A percentile compares a stretch with the other conserved stretches of the same genome.
phyloP scores from a whole-genome alignment of 345 rosid species.

The Luvunga scandens region DNA sequence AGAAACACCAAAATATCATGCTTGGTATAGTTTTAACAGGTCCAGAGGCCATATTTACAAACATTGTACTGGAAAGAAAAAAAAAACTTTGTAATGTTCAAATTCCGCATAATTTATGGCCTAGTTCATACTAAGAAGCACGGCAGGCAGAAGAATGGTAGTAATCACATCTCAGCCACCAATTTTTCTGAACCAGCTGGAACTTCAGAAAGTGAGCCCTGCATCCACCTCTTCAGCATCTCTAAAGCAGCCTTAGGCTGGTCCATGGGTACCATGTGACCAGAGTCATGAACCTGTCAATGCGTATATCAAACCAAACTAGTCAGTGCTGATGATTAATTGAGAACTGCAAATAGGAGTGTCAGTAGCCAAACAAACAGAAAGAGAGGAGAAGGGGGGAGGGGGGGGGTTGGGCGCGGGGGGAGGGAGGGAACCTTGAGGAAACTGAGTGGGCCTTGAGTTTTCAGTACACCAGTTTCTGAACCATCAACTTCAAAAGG shows the following conservation, averaged over 20 bases:
- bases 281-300: conserved; percentile 78
- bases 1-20: no score
- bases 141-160: neutral
- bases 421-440: conserved; percentile 61
- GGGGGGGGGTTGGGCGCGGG: no score
- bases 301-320: conserved; percentile 7
- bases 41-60: no score
- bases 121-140: neutral
- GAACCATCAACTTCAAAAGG: conserved; percentile 71
- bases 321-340: conserved; percentile 5
- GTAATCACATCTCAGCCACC: conserved; percentile 68
- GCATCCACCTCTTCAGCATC: conserved; percentile 89
- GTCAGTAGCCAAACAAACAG: neutral
- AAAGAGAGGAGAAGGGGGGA: no score
- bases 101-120: neutral
- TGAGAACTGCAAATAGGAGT: neutral
- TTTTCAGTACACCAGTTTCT: conserved; percentile 75
- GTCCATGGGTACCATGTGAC: conserved; percentile 99
- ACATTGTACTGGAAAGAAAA: neutral
- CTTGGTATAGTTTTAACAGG: no score
- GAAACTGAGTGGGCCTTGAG: conserved; percentile 75
- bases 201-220: conserved; percentile 39
- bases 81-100: neutral
- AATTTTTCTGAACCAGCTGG: conserved; percentile 24
- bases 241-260: conserved; percentile 83